Base-by-base conservation (phyloP, 106 monocot genomes). In the Acanthochlamys bracteata region DNA sequence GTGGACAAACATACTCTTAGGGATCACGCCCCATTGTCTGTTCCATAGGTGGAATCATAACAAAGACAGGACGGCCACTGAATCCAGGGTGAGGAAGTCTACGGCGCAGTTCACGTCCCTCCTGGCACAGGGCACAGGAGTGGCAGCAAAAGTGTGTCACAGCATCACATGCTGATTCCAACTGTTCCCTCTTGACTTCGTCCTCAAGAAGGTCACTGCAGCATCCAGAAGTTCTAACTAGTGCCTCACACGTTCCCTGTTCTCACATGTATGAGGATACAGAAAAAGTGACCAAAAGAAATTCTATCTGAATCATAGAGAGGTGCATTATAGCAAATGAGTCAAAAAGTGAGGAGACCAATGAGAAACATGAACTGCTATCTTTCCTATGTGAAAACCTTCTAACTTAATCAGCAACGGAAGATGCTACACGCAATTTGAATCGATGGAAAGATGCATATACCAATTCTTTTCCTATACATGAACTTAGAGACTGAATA, bases 51-150 rank as follows among this genome's bases (percentile, higher is more conserved):
- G 85, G 84, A 52, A 80, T 52, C 88, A 82, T 82, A 61, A 84
- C 66, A 33, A 78, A 17, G 15, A 74, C 40, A 11, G 73, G 25
- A 11, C 58, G 77, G 4, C 53, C 58, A 7, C 64, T 80, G 64
- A 92, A 84, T 4, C 92, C 84, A 42, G 86, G 92, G 51, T 88
- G 84, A 19, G 79, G 92, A 33, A 84, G 45, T 65, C 81, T 62
- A 61, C 87, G 86, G 27, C 92, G 87, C 26, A 92, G 75, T 67
- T 92, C 84, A 0, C 87, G 78, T 11, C 84, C 92, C 75, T 92
- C 87, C 75, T 87, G 87, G 75, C 84, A 88, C 24, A 93, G 80
- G 13, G 93, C 77, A 63, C 88, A 93, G 7, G 72, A 54, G 71
- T 88, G 88, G 57, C 84, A 85, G 59, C 71, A 64, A 56, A 75